Base-by-base conservation (phyloP, 179 eudicot genomes). In the Silene vulgaris region DNA sequence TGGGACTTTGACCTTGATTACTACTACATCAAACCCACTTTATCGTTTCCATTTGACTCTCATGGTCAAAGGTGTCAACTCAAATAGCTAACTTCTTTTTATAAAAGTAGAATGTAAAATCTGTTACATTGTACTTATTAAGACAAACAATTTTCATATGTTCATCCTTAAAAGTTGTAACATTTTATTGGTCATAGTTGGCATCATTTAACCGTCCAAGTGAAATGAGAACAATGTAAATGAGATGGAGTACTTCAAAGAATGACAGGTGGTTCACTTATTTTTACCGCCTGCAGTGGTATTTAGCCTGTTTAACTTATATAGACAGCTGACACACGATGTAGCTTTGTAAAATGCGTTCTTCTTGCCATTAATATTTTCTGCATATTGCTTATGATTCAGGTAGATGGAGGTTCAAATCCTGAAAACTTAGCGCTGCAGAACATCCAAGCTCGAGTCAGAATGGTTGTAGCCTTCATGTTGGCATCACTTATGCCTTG, bases 401-500 rank as follows among this genome's bases (percentile, higher is more conserved):
- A 94, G 98, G 85, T 94, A 12, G 97, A 94, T 81, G 98, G 98
- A 56, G 98, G 98, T 74, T 87, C 97, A 72, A 90, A 90, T 84
- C 84, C 87, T 77, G 98, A 94, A 74, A 94, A 94, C 75, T 83
- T 94, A 68, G 98, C 90, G 37, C 80, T 94, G 83, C 98, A 94
- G 80, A 94, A 94, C 78, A 92, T 94, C 82, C 98, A 94, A 86
- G 97, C 98, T 80, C 91, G 98, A 80, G 86, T 89, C 56, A 89
- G 98, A 81, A 94, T 94, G 98, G 97, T 92, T 61, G 74, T 94
- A 73, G 96, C 98, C 32, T 94, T 90, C 73, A 94, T 92, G 98
- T 83, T 94, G 69, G 97, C 98, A 21, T 92, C 98, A 37, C 89
- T 94, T 62, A 74, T 94, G 89, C 98, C 98, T 69, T 94, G 98